Evolutionary conservation across 1,284 basidiomycete genomes (phyloP).

Genomic region (Cystobasidium sp.): DNA sequence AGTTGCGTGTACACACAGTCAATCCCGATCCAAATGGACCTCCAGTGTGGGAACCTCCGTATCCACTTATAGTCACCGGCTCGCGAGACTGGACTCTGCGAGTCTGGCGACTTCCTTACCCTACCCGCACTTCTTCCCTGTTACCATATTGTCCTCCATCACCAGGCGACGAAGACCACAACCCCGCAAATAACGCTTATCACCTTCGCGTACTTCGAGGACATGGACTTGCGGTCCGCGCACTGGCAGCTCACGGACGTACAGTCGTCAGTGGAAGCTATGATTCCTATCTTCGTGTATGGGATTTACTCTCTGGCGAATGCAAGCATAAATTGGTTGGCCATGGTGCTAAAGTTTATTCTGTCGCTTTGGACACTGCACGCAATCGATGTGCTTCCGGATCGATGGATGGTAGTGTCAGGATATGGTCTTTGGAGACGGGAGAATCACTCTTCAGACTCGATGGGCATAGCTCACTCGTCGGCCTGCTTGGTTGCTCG

Average conservation of each 20-base stretch:
- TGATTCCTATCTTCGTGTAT: slow-evolving; percentile 88
- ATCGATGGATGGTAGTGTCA: slow-evolving; percentile 86
- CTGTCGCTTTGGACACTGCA: slow-evolving; percentile 64
- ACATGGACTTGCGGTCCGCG: slow-evolving; percentile 86
- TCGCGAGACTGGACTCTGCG: slow-evolving; percentile 86
- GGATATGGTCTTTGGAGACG: slow-evolving; percentile 79
- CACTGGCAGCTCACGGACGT: slow-evolving; percentile 84
- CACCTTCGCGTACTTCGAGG: slow-evolving; percentile 82
- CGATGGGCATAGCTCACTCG: slow-evolving; percentile 55
- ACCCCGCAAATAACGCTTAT: slow-evolving; percentile 70
- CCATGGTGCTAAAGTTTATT: slow-evolving; percentile 88
- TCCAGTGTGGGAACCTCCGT: slow-evolving; percentile 60
- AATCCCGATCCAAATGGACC: slow-evolving; percentile 58
- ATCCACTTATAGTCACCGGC: slow-evolving; percentile 85
- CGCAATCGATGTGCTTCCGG: slow-evolving; percentile 89
- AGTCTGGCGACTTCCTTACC: slow-evolving; percentile 66
- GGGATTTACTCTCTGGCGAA: slow-evolving; percentile 88
- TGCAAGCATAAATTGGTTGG: slow-evolving; percentile 80
- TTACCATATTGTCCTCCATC: slow-evolving; percentile 43
- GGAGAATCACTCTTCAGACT: slow-evolving; percentile 79
- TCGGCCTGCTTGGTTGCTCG: slow-evolving; percentile 61
- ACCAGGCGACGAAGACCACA: slow-evolving; percentile 44
- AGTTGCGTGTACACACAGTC: slow-evolving; percentile 47
- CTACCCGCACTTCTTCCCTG: slow-evolving; percentile 37
- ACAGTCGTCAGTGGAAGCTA: slow-evolving; percentile 94